Conservation (phyloP, 108 stramenopile genomes). For the Cylindrotheca closterium region DNA sequence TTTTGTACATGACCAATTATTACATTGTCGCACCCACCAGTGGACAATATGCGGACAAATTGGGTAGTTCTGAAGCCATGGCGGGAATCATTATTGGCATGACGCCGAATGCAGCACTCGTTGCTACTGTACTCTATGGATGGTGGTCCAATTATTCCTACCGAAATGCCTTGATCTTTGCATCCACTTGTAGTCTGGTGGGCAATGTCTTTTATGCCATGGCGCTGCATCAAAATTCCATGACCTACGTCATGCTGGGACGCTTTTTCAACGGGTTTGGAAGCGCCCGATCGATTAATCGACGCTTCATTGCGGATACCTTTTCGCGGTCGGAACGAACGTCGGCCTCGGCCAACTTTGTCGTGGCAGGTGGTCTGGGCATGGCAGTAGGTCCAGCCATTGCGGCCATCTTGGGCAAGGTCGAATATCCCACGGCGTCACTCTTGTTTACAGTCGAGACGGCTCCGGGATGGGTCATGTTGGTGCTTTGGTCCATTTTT, state of each 20-base stretch:
- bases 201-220: conserved; percentile 89
- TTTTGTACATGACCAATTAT: conserved; percentile 94
- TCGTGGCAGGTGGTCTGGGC: conserved; percentile 80
- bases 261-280: conserved; percentile 90
- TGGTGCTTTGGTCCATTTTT: conserved; percentile 63
- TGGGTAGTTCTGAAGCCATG: conserved; percentile 71
- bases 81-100: conserved; percentile 90
- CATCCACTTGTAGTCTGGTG: conserved; percentile 57
- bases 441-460: conserved; percentile 47
- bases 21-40: conserved; percentile 91
- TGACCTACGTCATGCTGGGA: conserved; percentile 82
- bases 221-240: conserved; percentile 71
- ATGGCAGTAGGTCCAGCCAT: conserved; percentile 88
- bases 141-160: conserved; percentile 91
- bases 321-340: conserved; percentile 74
- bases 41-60: conserved; percentile 69
- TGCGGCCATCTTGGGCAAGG: conserved; percentile 53
- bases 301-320: conserved; percentile 91
- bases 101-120: conserved; percentile 85
- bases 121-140: conserved; percentile 72
- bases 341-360: conserved; percentile 83
- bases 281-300: conserved; percentile 81
- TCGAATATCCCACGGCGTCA: conserved; percentile 15
- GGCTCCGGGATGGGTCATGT: conserved; percentile 82
- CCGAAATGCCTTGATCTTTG: conserved; percentile 79